phyloP scores from a whole-genome alignment of 768 basidiomycete genomes.

The Gautieria morchelliformis region DNA sequence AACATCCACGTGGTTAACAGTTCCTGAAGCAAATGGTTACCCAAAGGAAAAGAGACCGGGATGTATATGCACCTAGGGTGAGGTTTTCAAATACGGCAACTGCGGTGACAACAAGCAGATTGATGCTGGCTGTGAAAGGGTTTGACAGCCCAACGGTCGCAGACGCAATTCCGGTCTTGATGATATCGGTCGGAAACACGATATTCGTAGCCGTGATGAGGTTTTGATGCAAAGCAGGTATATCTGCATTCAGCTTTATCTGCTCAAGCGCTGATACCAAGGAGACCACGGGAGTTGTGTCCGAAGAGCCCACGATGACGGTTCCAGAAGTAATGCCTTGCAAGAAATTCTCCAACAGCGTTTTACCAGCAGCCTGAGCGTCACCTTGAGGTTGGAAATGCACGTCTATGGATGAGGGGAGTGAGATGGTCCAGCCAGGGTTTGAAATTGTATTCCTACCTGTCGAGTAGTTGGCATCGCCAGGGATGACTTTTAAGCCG shows the following conservation, averaged over 20 bases:
- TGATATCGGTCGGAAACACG: conserved; percentile 53
- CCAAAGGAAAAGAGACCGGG: not conserved
- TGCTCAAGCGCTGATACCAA: conserved; percentile 51
- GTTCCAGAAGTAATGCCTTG: conserved; percentile 50
- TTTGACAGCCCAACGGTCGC: conserved; percentile 50
- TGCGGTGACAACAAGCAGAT: conserved; percentile 44
- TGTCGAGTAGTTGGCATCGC: conserved; percentile 45
- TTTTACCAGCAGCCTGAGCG: conserved; percentile 37
- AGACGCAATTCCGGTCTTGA: conserved; percentile 48
- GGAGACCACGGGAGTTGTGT: conserved; percentile 51
- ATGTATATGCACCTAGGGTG: conserved; percentile 31
- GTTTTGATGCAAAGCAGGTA: conserved; percentile 55
- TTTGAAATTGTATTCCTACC: conserved; percentile 21
- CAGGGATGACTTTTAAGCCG: conserved; percentile 50
- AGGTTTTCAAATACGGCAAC: conserved; percentile 46
- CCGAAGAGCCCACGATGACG: conserved; percentile 43
- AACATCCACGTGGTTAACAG: conserved; percentile 44
- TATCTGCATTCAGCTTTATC: conserved; percentile 48
- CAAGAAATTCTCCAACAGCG: conserved; percentile 57
- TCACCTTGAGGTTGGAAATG: conserved; percentile 49
- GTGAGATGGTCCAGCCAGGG: not conserved
- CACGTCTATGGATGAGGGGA: conserved; percentile 33
- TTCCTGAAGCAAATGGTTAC: conserved; percentile 7
- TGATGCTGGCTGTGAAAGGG: conserved; percentile 66
- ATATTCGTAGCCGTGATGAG: conserved; percentile 48